Conservation (phyloP, 2,329 filamentous ascomycete species). For the Neophaeococcomyces aloes region DNA sequence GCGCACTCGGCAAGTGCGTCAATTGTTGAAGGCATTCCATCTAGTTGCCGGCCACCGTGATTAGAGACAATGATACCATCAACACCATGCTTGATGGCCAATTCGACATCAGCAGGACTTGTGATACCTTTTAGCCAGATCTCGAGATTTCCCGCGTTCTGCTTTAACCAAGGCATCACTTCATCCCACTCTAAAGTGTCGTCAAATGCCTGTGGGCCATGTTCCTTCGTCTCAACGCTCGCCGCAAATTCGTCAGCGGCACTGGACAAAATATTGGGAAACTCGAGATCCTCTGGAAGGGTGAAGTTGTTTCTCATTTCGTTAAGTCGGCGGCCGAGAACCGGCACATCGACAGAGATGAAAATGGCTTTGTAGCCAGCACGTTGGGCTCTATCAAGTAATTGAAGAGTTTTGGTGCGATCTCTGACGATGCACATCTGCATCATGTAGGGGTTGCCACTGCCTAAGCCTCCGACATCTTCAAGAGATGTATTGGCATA, state of each 20-base stretch:
- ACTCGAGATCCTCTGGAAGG: constrained; percentile 15
- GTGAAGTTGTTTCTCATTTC: constrained; percentile 45
- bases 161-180: constrained; percentile 40
- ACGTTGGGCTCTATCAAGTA: constrained; percentile 35
- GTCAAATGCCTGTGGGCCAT: constrained; percentile 21
- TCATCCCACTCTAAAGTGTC: constrained; percentile 41
- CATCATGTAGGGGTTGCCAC: constrained; percentile 42
- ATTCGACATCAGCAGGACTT: constrained; percentile 16
- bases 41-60: constrained; percentile 18
- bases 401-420: constrained; percentile 31
- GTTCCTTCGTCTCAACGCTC: constrained; percentile 15
- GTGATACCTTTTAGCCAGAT: constrained; percentile 21
- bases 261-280: constrained; percentile 22
- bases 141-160: constrained; percentile 23
- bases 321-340: constrained; percentile 43
- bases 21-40: constrained; percentile 18
- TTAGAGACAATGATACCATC: constrained; percentile 19
- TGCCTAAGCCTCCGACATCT: constrained; percentile 30
- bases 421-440: constrained; percentile 46
- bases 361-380: constrained; percentile 46
- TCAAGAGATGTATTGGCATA: constrained; percentile 39
- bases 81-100: constrained; percentile 16
- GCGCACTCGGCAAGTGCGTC: constrained; percentile 17
- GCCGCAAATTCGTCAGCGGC: constrained; percentile 13
- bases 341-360: constrained; percentile 45